Evolutionary conservation across 768 basidiomycete species (phyloP).

Genomic region (Boletales sp.): DNA sequence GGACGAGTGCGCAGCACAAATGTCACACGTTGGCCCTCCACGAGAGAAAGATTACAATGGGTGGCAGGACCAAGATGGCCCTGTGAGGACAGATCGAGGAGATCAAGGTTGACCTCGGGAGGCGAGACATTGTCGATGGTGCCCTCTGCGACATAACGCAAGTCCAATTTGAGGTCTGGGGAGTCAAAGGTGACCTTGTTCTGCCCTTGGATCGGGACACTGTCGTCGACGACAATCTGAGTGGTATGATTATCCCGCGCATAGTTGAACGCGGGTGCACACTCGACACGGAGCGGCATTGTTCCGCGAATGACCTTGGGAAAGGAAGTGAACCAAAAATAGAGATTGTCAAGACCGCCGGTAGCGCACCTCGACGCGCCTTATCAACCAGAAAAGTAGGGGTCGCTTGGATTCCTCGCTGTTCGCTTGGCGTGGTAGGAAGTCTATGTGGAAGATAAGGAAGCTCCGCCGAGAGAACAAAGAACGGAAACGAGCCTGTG

Average conservation of each 20-base stretch:
- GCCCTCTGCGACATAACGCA: constrained; percentile 69
- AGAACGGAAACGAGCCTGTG: constrained; percentile 49
- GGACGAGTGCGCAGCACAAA: constrained; percentile 80
- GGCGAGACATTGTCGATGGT: constrained; percentile 45
- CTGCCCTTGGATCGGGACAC: constrained; percentile 38
- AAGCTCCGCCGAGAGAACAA: neutral
- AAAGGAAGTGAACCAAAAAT: neutral
- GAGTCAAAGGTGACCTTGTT: constrained; percentile 65
- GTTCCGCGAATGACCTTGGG: constrained; percentile 74
- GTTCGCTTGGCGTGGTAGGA: constrained; percentile 61
- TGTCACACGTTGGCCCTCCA: constrained; percentile 87
- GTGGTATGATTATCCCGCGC: constrained; percentile 74
- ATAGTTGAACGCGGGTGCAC: constrained; percentile 96
- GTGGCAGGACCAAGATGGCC: constrained; percentile 75
- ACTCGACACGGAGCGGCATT: constrained; percentile 80
- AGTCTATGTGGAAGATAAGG: constrained; percentile 46
- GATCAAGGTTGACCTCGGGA: constrained; percentile 55
- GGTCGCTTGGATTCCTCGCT: constrained; percentile 45
- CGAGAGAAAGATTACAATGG: constrained; percentile 54
- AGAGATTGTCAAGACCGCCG: neutral
- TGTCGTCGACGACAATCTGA: constrained; percentile 47
- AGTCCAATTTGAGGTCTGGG: constrained; percentile 58
- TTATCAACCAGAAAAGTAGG: constrained; percentile 79
- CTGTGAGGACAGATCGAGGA: constrained; percentile 61
- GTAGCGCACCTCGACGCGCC: constrained; percentile 63